Evolutionary conservation across 306 rosid genomes (phyloP), one percentile per base, ranked within the genome.

Genomic region (Myrica gale): DNA sequence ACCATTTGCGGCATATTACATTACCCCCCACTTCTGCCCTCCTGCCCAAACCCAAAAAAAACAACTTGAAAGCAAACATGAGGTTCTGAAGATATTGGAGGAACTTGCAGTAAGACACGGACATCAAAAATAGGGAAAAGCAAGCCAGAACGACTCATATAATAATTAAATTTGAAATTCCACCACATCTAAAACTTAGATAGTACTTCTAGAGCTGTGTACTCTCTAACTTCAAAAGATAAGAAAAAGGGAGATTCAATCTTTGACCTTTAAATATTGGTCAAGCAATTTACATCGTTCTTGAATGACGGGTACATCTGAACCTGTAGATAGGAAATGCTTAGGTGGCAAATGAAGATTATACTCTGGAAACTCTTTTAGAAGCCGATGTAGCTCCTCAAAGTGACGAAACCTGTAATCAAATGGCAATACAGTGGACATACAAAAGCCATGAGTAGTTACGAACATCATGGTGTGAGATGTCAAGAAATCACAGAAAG

Each of bases 331-430:
- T 37, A 96, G 93, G 80, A 96, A 92, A 88, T 92, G 99, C 79
- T 96, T 96, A 8, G 99, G 99, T 39, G 99, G 99, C 88, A 96
- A 85, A 80, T 92, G 93, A 83, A 96, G 97, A 72, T 87, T 84
- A 85, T 96, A 96, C 88, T 89, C 94, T 2, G 93, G 84, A 84
- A 90, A 96, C 85, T 88, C 96, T 87, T 96, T 96, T 65, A 96
- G 86, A 65, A 94, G 96, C 69, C 96, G 88, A 84, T 92, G 99
- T 73, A 96, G 89, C 89, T 96, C 99, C 90, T 96, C 99, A 87
- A 96, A 96, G 86, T 96, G 99, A 56, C 99, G 92, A 87, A 96
- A 96, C 90, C 99, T 96, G 61, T 42, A 41, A 57, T n/a, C 84
- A 21, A 69, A 15, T 67, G 41, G 62, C 52, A 50, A 75, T 10